Evolutionary conservation across 352 stramenopile species (phyloP).

Genomic region (Phytopythium helicoides): DNA sequence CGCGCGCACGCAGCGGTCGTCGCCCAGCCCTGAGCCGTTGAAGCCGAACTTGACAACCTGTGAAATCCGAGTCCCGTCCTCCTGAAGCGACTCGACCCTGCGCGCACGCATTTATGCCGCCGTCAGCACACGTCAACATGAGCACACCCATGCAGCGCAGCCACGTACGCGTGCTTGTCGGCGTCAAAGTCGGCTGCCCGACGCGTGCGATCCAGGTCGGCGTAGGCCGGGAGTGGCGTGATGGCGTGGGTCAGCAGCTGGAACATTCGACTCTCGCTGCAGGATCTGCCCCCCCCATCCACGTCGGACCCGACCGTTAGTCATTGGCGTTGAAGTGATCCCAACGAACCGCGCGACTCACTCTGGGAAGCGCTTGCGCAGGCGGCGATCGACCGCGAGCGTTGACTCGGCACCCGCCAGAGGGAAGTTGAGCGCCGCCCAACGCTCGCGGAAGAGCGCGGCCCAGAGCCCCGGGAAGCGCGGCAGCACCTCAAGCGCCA

Average conservation of each 20-base stretch:
- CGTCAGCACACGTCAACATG: neutral
- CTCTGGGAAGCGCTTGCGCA: conserved; percentile 35
- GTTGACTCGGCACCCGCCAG: conserved; percentile 10
- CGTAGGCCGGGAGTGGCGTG: conserved; percentile 61
- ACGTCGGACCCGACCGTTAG: neutral
- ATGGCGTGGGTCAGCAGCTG: conserved; percentile 68
- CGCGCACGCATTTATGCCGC: neutral
- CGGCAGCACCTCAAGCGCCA: conserved; percentile 39
- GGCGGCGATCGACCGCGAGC: conserved; percentile 26
- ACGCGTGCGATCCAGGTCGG: conserved; percentile 52
- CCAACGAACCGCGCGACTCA: conserved; percentile 6
- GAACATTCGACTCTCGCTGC: conserved; percentile 60
- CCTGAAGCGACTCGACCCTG: conserved; percentile 28
- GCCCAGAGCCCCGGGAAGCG: conserved; percentile 57
- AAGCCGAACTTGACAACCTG: conserved; percentile 50
- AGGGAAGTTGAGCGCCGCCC: conserved; percentile 63
- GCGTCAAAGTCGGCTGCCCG: conserved; percentile 24
- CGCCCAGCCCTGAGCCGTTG: conserved; percentile 41
- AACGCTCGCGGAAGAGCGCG: conserved; percentile 54
- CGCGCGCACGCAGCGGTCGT: conserved; percentile 68
- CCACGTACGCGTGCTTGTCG: conserved; percentile 42
- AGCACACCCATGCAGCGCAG: conserved; percentile 2
- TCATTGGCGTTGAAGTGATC: neutral
- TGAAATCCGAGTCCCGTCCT: conserved; percentile 19
- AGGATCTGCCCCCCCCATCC: conserved; percentile 19